Evolutionary conservation across 305 asterid genomes (phyloP).

Genomic region (Striga hermonthica): DNA sequence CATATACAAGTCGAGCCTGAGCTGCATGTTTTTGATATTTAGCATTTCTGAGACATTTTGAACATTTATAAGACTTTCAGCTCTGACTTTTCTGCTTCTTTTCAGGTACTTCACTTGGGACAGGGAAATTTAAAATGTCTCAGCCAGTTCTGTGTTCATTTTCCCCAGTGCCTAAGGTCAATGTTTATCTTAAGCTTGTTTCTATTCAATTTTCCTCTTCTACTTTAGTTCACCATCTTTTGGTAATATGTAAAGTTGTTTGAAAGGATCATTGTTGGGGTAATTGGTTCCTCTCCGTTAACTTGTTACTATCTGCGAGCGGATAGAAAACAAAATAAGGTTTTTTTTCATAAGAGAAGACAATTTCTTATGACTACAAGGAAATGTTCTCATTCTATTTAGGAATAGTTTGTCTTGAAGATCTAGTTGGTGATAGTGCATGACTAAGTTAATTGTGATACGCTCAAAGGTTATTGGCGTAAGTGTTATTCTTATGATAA

Average conservation of each 20-base stretch:
- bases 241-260: background rate
- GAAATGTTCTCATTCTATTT: background rate
- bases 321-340: background rate
- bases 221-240: too few species aligned
- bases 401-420: background rate
- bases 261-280: background rate
- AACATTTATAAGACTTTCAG: background rate
- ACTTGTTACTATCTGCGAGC: background rate
- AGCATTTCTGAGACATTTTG: background rate
- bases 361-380: background rate
- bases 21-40: too few species aligned
- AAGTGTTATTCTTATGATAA: background rate
- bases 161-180: constrained; percentile 36
- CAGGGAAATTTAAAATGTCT: constrained; percentile 22
- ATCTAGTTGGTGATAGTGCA: background rate
- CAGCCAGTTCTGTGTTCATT: constrained; percentile 22
- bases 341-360: background rate
- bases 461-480: background rate
- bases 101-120: constrained; percentile 38
- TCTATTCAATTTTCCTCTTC: background rate
- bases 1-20: too few species aligned
- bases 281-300: background rate
- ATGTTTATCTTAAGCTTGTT: constrained; percentile 4
- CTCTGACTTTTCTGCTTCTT: constrained; percentile 18
- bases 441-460: background rate